Evolutionary conservation across 805 yeast genomes (phyloP), one percentile per base, ranked within the genome.

Genomic region (Candida insectorum): DNA sequence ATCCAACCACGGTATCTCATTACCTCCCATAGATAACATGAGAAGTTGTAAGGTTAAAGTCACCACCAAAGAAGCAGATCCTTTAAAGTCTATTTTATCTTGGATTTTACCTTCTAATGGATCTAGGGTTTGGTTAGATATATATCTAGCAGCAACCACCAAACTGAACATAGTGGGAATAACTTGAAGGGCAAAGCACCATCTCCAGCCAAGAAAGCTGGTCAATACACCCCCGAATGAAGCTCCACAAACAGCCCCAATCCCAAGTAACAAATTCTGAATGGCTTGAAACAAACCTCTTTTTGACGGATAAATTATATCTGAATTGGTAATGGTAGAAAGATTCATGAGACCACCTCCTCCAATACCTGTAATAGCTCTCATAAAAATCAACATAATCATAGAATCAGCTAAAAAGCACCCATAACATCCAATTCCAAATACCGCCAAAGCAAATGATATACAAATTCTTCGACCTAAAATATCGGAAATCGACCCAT

Each of bases 231-330:
- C 87, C 18, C 82, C 84, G 26, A 77, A 48, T 3, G 74, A 52
- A 2, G 88, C 89, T 11, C 94, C 94, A 29, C 72, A 54, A 0
- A 83, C 80, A 2, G 86, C 80, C 4, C 70, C 70, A 21, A 51
- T 30, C 5, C 69, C 70, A 21, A 55, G 39, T 15, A 58, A 43
- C 16, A 63, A 48, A 38, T 62, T 64, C 35, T 62, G 69, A 33
- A 59, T 52, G 1, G 69, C 69, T 39, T 65, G 68, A 33, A 58
- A 60, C n/a, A 62, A 42, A 2, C 68, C 66, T 48, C 66, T 45
- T 38, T 56, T 58, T n/a, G 52, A 46, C 7, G 58, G 41, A 16
- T 61, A 57, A 11, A 65, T 56, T 8, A 65, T 44, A 33, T 65
- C 71, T 5, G 67, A 59, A 28, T 60, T 59, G 14, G 63, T 51